Conservation (phyloP, 371 early-diverging fungal species). For the Mortierella sp. region DNA sequence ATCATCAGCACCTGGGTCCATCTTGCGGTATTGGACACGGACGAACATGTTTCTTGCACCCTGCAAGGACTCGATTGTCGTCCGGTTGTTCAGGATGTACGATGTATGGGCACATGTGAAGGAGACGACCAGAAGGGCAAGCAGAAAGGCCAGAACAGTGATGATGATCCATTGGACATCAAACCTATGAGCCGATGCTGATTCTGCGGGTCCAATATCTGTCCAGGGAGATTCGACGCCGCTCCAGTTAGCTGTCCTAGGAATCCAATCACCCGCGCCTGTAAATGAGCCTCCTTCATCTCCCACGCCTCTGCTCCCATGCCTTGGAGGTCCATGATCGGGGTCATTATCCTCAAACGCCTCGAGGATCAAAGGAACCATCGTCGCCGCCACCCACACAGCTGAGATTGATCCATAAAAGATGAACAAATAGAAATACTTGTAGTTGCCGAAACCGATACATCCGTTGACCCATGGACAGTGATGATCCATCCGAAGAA, state of each 20-base stretch:
- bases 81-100: constrained; percentile 46
- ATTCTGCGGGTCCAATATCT: no score
- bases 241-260: no score
- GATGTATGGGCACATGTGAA: constrained; percentile 51
- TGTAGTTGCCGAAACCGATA: constrained; percentile 85
- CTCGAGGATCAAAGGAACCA: constrained; percentile 39
- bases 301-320: background rate
- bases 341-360: constrained; percentile 14
- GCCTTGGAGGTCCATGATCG: background rate
- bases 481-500: constrained; percentile 76
- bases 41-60: constrained; percentile 30
- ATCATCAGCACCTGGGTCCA: constrained; percentile 4
- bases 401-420: constrained; percentile 70
- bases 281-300: background rate
- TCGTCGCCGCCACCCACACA: constrained; percentile 63
- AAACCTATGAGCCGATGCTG: no score
- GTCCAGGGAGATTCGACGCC: no score
- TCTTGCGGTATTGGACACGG: constrained; percentile 41
- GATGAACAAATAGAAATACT: constrained; percentile 85
- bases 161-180: constrained; percentile 44
- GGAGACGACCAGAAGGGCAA: constrained; percentile 43
- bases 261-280: background rate
- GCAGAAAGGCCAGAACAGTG: constrained; percentile 28
- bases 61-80: constrained; percentile 54
- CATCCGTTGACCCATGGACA: constrained; percentile 82